Base-by-base conservation (phyloP, 306 rosid species). In the Cucumis melo region DNA sequence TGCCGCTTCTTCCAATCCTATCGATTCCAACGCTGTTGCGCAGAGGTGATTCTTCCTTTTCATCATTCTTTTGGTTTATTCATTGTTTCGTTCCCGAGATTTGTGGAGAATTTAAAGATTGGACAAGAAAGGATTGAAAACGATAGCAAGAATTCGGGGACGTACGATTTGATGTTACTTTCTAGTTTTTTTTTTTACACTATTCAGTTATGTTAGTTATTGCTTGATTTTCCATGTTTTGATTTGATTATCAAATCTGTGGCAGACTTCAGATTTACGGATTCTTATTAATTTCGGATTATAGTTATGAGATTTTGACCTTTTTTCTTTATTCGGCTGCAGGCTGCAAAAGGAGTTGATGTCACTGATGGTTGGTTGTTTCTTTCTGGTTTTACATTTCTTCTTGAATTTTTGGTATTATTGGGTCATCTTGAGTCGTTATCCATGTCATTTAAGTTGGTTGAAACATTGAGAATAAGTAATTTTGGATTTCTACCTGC, bases 271-370 rank as follows among this genome's bases (percentile, higher is more conserved):
- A 3, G 59, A 48, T 71, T 1, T 1, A 51, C 17, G 76, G 29
- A 34, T 74, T 32, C 78, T 36, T 73, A 53, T 75, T 39, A 23
- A 75, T 21, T 36, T n/a, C 14, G 36, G 48, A 56, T 24, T 15
- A 8, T 58, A 9, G 64, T 14, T 74, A 14, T 56, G 14, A 71
- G 76, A 38, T 55, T 80, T 74, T 81, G 59, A 78, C 80, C 1
- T 71, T 79, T 77, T 80, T 67, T 32, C 68, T 57, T 39, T 29
- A 8, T 80, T 10, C 15, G 55, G 24, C 29, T 78, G 88, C 87
- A 92, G 99, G 89, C 85, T 94, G 64, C 97, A 94, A 89, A 92
- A 89, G 90, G 99, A 94, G 87, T 86, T 94, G 84, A 94, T 89
- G 99, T 88, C 99, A 70, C 92, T 94, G 70, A 94, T 94, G 99